Evolutionary conservation across 1,284 basidiomycete genomes (phyloP), one percentile per base, ranked within the genome.

Genomic region (Neotropicomus parvogracilis): DNA sequence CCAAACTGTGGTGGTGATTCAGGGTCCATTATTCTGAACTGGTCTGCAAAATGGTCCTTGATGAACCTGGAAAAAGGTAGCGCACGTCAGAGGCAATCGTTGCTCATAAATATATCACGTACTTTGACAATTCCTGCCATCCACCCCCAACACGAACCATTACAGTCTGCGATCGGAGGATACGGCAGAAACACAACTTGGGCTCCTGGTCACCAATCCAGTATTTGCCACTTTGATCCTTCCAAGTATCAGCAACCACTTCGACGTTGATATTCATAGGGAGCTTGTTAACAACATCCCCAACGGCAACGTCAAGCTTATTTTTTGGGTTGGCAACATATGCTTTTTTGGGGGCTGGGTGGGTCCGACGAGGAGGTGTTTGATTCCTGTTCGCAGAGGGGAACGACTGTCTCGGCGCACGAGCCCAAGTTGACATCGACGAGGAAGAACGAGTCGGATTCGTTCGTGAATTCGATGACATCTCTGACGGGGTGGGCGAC

Each of bases 61-160:
- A 94, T 85, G 68, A 94, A 94, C 64, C 91, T 92, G 48, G 48
- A 47, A 40, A 24, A 49, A 29, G 41, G 65, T 40, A 46, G 45
- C 7, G 9, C 17, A 28, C 35, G n/a, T 20, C 13, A 24, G 34
- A 17, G 8, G 16, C 0, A 48, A 21, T 43, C 40, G 42, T 28
- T 32, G 31, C 35, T 28, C 36, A 35, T 9, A 19, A 42, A 33
- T 40, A 16, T 14, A 21, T 33, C 33, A 74, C 83, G 50, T 65
- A 92, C 91, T 83, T 91, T 11, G 89, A 91, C 49, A 95, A 69
- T 66, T 95, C 92, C 46, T 81, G 74, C 93, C 93, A 95, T n/a
- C 93, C 93, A 38, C 93, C 93, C 26, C 93, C 92, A 14, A 95
- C 90, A 52, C 92, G 81, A 34, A 97, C 91, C 93, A 97, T 95